A percentile compares a stretch with the other conserved stretches of the same genome.
Evolutionary conservation across 148 eudicot genomes (phyloP).

Genomic region (Rhododendron ovatum): DNA sequence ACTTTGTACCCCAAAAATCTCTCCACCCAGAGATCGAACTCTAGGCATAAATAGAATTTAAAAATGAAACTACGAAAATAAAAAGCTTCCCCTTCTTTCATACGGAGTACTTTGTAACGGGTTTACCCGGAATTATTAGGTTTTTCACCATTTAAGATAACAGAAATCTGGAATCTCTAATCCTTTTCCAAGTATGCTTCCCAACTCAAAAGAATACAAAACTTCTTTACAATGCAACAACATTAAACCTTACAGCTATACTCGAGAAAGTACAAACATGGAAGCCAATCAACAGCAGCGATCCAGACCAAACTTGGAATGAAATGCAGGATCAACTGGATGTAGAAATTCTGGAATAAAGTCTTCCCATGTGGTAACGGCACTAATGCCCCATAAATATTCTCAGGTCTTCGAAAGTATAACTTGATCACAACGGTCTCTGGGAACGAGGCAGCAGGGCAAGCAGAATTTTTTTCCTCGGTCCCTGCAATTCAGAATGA

Average conservation of each 20-base stretch:
- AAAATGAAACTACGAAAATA: neutral
- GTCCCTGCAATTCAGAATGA: constrained; percentile 53
- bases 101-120: neutral
- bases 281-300: neutral
- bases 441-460: constrained; percentile 45
- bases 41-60: too few relatives aligned
- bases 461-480: constrained; percentile 79
- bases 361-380: neutral
- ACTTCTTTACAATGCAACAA: neutral
- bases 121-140: neutral
- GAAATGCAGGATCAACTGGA: neutral
- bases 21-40: too few relatives aligned
- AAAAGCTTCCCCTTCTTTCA: neutral
- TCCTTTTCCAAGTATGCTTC: neutral
- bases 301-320: neutral
- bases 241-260: neutral
- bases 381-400: neutral
- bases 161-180: neutral
- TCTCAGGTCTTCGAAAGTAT: neutral
- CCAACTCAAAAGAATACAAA: neutral
- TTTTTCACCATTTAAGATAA: neutral
- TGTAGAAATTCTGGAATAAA: neutral
- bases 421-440: constrained; percentile 24
- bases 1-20: too few relatives aligned
- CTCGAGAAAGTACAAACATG: neutral